Evolutionary conservation across 2,329 filamentous ascomycete genomes (phyloP), one percentile per base, ranked within the genome.

Genomic region (Tolypocladium album): DNA sequence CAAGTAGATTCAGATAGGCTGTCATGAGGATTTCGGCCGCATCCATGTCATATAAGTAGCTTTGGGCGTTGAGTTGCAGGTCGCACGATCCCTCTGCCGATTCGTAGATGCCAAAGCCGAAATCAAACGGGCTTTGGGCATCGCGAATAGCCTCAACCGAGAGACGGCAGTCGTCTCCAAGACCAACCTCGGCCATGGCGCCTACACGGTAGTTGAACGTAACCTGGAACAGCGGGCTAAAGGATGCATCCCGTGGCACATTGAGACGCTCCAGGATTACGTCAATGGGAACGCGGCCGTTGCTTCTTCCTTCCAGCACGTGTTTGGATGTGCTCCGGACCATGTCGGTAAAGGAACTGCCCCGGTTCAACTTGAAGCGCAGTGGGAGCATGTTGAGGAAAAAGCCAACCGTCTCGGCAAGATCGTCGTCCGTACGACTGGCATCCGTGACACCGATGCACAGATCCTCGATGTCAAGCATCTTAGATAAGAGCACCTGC

Each of bases 161-260:
- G 58, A 64, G 59, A 24, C 58, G 57, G 60, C 64, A 65, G 40
- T 68, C 60, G 17, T 53, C 20, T 8, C 67, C 64, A 53, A 67
- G 64, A 8, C 62, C 47, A 2, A 71, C 40, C 63, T 68, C 62
- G 53, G 72, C 63, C 5, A 67, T 64, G 1, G 64, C 60, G 0
- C 67, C 68, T 38, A 72, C 71, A 7, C 76, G 71, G 64, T 82
- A 82, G 66, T 82, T 74, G 45, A 82, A 63, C 24, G 77, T 74
- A 0, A 68, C 72, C 60, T 82, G 79, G 67, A 81, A 81, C 0
- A 82, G 56, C 0, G 79, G 79, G 34, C 63, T 75, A 59, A 75
- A 63, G 0, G 68, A 64, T 0, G 74, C 62, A 1, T 75, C 76
- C 7, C 78, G 69, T 0, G 70, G 64, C 0, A 78, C 70, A 12